Conservation (phyloP, 331 rosid genomes). For the Quercus lobata region DNA sequence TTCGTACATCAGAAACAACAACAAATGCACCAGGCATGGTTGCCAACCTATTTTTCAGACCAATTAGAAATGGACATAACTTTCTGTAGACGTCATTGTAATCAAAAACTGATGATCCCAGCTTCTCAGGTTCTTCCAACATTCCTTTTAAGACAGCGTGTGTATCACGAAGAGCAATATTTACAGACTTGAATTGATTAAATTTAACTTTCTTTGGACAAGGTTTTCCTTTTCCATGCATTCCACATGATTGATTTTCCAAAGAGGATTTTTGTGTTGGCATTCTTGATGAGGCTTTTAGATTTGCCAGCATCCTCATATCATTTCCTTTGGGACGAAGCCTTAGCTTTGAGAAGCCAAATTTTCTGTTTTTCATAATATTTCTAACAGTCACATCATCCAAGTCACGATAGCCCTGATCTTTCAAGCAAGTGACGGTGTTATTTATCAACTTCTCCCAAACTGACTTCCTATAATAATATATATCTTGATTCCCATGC, state of each 20-base stretch:
- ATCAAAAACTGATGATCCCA: constrained; percentile 90
- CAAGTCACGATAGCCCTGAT: constrained; percentile 44
- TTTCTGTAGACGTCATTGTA: constrained; percentile 77
- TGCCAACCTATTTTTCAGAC: constrained; percentile 32
- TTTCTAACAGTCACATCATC: constrained; percentile 49
- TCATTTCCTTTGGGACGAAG: constrained; percentile 78
- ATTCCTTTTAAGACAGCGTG: constrained; percentile 63
- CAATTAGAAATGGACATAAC: constrained; percentile 53
- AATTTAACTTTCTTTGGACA: constrained; percentile 14
- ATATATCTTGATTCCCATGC: constrained; percentile 63
- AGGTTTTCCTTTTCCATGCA: constrained; percentile 5
- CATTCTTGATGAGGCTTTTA: constrained; percentile 63
- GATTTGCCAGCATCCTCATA: constrained; percentile 83
- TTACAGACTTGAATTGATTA: constrained; percentile 55
- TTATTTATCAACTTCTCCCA: constrained; percentile 68
- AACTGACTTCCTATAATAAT: constrained; percentile 62
- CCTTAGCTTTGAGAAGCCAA: constrained; percentile 93
- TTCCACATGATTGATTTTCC: constrained; percentile 27
- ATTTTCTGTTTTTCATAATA: constrained; percentile 52
- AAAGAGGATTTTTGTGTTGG: constrained; percentile 22
- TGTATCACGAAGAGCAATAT: constrained; percentile 59
- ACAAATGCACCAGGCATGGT: constrained; percentile 46
- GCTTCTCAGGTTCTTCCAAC: constrained; percentile 53
- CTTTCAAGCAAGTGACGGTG: constrained; percentile 49
- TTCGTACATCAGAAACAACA: constrained; percentile 75